A percentile compares a stretch with the other conserved stretches of the same genome.
Evolutionary conservation across 1,139 yeast species (phyloP).

Genomic region (Saccharomyces hybrid): DNA sequence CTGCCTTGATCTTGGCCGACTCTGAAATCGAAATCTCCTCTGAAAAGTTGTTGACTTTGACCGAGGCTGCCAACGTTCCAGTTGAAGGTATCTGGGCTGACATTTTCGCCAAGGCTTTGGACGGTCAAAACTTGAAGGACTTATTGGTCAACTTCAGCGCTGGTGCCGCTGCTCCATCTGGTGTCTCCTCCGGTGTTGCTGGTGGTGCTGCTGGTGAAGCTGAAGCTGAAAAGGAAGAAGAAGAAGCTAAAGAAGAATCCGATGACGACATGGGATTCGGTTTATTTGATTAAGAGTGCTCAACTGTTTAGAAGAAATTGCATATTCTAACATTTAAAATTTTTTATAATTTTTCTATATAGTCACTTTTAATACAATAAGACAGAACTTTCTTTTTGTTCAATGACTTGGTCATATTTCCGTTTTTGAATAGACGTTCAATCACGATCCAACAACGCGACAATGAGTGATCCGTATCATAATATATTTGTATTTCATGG

Average conservation of each 20-base stretch:
- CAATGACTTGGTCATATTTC: not conserved
- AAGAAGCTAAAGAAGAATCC: slow-evolving; percentile 53
- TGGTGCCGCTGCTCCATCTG: slow-evolving; percentile 61
- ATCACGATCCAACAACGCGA: no score
- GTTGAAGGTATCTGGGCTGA: slow-evolving; percentile 76
- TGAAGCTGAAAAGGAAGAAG: slow-evolving; percentile 49
- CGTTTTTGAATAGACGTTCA: no score
- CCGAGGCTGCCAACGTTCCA: slow-evolving; percentile 59
- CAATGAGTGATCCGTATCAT: no score
- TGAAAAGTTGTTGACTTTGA: slow-evolving; percentile 66
- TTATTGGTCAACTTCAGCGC: slow-evolving; percentile 70
- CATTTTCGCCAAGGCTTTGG: slow-evolving; percentile 74
- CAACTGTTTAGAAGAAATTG: not conserved
- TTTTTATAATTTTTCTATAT: slow-evolving; percentile 5
- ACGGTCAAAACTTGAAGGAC: slow-evolving; percentile 68
- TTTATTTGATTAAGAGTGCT: slow-evolving; percentile 58
- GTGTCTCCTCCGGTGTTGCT: slow-evolving; percentile 50
- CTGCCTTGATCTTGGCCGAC: slow-evolving; percentile 82
- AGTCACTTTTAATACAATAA: slow-evolving; percentile 8
- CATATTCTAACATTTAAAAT: slow-evolving; percentile 1
- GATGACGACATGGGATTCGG: slow-evolving; percentile 81
- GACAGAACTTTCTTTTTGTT: slow-evolving; percentile 2
- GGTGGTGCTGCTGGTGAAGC: slow-evolving; percentile 51
- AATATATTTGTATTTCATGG: no score
- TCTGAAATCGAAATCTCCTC: slow-evolving; percentile 72